phyloP scores from a whole-genome alignment of 768 basidiomycete species.

The Suillus plorans region DNA sequence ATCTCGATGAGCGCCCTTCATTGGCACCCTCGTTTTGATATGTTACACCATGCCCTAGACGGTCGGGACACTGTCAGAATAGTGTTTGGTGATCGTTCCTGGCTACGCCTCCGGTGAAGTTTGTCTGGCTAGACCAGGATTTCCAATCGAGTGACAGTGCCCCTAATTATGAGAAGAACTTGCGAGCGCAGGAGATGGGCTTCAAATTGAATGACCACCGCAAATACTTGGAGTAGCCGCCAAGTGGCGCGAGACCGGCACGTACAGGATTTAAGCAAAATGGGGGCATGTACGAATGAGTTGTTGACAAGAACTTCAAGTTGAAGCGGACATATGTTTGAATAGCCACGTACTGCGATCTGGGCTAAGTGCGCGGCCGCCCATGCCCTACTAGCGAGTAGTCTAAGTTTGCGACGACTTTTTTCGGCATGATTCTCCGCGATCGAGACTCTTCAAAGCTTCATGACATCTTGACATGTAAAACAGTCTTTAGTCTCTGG shows the following conservation, averaged over 20 bases:
- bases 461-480: no score
- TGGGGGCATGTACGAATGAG: background rate
- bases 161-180: background rate
- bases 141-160: background rate
- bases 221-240: background rate
- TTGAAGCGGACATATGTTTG: background rate
- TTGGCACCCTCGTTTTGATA: background rate
- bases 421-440: background rate
- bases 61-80: background rate
- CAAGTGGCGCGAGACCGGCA: background rate
- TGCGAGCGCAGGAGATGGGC: background rate
- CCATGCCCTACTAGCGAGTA: background rate
- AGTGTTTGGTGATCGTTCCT: slow-evolving; percentile 4
- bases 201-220: background rate
- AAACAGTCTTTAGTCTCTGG: no score
- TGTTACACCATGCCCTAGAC: background rate
- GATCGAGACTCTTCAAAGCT: background rate
- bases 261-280: background rate
- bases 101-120: background rate
- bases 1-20: background rate
- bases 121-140: background rate
- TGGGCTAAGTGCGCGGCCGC: background rate
- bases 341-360: background rate
- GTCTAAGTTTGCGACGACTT: background rate
- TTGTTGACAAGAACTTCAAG: background rate